Base-by-base conservation (phyloP, 2,329 filamentous ascomycete genomes). In the Fusarium zealandicum region DNA sequence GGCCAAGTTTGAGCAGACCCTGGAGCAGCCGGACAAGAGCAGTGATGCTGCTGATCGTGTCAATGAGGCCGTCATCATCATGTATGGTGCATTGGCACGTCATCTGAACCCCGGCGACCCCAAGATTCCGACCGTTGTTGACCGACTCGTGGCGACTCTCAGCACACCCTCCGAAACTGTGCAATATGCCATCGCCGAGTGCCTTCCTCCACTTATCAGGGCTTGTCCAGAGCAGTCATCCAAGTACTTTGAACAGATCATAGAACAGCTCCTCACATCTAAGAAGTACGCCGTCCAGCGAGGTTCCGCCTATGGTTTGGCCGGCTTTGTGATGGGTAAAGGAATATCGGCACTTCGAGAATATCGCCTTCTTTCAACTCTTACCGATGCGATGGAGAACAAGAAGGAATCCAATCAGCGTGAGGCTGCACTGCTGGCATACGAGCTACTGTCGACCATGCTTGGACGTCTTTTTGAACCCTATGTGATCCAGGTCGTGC, bases 101-200 rank as follows among this genome's bases (percentile, higher is more conserved):
- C 95, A 99, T 78, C 78, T 99, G 54, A 85, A 90, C 63, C 76
- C 86, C 7, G 92, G 92, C n/a, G 95, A 99, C 72, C 77, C 86
- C 62, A 93, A 96, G 67, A 85, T 98, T 41, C 92, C 93, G 1
- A 87, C 89, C 51, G 95, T 99, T 38, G 88, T 99, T 43, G 88
- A 93, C 64, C 86, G 92, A 58, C 80, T 99, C 17, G 81, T 99
- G 50, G 85, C 87, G 17, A 97, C 96, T 6, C 80, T 99, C 37
- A 95, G 89, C 72, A 98, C 93, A 11, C 95, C 95, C 22, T 98
- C 95, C 0, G 95, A 99, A 74, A 93, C 91, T 13, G 95, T 99
- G 2, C 95, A 99, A 73, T 97, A 95, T 71, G 95, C 95, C 39
- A 93, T 98, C 53, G 92, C 96, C 4, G 91, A 95, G 69, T 99